Evolutionary conservation across 2,329 filamentous ascomycete genomes (phyloP).

Genomic region (Xylariaceae sp.): DNA sequence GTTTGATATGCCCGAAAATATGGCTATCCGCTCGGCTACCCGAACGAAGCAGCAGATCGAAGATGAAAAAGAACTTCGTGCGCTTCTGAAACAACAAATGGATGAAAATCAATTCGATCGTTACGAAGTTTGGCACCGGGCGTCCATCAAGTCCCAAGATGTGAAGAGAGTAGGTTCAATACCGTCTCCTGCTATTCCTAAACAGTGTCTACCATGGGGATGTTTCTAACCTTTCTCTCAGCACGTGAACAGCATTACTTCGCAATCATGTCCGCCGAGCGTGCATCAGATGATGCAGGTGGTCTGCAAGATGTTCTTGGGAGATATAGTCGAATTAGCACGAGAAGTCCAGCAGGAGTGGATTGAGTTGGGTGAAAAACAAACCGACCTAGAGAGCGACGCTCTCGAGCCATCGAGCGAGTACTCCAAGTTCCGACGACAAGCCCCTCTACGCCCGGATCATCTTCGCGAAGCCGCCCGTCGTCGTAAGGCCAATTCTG

Average conservation of each 20-base stretch:
- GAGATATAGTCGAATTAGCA: constrained; percentile 68
- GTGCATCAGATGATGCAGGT: constrained; percentile 72
- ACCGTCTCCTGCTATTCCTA: neutral
- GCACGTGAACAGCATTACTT: constrained; percentile 76
- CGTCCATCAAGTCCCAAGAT: constrained; percentile 62
- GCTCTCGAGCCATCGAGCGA: constrained; percentile 34
- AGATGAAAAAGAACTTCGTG: constrained; percentile 52
- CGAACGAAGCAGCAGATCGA: constrained; percentile 63
- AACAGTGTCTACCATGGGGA: neutral
- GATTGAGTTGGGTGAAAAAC: constrained; percentile 54
- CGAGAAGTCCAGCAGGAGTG: constrained; percentile 67
- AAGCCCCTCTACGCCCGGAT: constrained; percentile 63
- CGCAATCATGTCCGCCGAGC: constrained; percentile 68
- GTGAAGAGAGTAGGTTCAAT: constrained; percentile 56
- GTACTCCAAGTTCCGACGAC: constrained; percentile 35
- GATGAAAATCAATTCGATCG: constrained; percentile 61
- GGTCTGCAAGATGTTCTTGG: constrained; percentile 71
- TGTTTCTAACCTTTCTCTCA: constrained; percentile 27
- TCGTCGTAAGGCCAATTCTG: constrained; percentile 58
- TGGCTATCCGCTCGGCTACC: constrained; percentile 36
- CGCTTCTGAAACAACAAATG: constrained; percentile 60
- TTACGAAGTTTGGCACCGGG: constrained; percentile 65
- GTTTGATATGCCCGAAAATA: constrained; percentile 49
- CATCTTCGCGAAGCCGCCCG: constrained; percentile 69
- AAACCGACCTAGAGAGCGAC: constrained; percentile 45